These are phyloP conservation scores for Knufia fluminis DNA, from an alignment of 2,329 filamentous ascomycete genomes.

Conservation along the genomic window DNA sequence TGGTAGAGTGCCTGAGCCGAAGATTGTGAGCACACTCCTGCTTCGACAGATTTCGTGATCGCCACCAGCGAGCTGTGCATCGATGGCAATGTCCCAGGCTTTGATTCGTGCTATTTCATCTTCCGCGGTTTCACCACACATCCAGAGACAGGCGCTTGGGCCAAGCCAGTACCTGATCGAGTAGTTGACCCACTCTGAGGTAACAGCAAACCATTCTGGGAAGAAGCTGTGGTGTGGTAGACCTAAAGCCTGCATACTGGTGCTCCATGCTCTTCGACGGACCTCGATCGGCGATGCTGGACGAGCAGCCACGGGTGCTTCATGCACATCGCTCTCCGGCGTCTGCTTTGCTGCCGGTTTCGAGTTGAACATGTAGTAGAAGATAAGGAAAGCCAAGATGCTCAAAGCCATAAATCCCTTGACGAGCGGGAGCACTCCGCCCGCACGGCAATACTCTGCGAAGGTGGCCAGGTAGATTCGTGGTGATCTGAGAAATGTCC, in stretches of 20 bases:
- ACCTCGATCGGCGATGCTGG: constrained; percentile 75
- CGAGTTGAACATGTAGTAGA: constrained; percentile 47
- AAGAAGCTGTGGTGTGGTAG: constrained; percentile 80
- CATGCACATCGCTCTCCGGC: constrained; percentile 28
- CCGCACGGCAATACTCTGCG: constrained; percentile 20
- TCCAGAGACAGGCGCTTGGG: constrained; percentile 62
- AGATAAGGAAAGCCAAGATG: constrained; percentile 44
- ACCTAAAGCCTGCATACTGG: constrained; percentile 84
- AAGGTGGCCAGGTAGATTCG: constrained; percentile 20
- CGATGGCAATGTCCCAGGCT: constrained; percentile 86
- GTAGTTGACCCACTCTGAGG: constrained; percentile 72
- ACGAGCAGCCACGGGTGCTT: constrained; percentile 43
- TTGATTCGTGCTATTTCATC: constrained; percentile 80
- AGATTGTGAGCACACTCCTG: constrained; percentile 71
- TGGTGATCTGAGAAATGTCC: constrained; percentile 30
- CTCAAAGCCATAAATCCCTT: constrained; percentile 26
- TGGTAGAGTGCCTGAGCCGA: constrained; percentile 79
- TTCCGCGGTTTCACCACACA: constrained; percentile 73
- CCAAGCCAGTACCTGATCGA: constrained; percentile 71
- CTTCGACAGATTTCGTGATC: constrained; percentile 84
- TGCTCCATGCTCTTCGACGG: constrained; percentile 82
- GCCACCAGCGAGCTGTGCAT: constrained; percentile 84
- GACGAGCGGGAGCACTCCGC: constrained; percentile 21
- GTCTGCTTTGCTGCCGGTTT: constrained; percentile 44
- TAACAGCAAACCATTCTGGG: constrained; percentile 71